Evolutionary conservation across 1,284 basidiomycete genomes (phyloP).

Genomic region (Naganishia albida): DNA sequence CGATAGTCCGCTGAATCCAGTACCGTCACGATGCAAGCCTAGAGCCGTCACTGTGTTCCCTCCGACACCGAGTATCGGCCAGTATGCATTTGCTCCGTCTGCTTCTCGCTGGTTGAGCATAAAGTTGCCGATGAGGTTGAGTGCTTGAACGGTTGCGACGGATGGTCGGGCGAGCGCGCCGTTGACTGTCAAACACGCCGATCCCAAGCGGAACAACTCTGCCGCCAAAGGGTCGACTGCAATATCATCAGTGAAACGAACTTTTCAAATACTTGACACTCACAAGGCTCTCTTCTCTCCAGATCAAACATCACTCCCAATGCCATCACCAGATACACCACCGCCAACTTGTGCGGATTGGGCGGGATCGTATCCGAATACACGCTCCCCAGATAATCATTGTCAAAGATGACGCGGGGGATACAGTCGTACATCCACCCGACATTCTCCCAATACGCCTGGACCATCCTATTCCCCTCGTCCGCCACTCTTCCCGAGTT

Average conservation of each 20-base stretch:
- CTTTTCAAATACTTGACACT: constrained; percentile 32
- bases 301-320: constrained; percentile 51
- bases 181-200: constrained; percentile 45
- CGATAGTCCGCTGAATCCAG: constrained; percentile 45
- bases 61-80: constrained; percentile 52
- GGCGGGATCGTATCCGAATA: constrained; percentile 43
- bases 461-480: constrained; percentile 31
- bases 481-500: constrained; percentile 16
- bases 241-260: too few species aligned
- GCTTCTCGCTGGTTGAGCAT: constrained; percentile 49
- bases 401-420: constrained; percentile 45
- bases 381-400: constrained; percentile 47
- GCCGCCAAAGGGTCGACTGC: constrained; percentile 45
- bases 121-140: constrained; percentile 50
- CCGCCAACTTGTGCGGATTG: constrained; percentile 51
- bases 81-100: constrained; percentile 51
- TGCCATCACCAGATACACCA: constrained; percentile 52
- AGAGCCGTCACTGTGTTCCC: constrained; percentile 45
- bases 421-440: constrained; percentile 52
- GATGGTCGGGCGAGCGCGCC: constrained; percentile 46
- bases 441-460: constrained; percentile 53
- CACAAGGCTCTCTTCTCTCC: constrained; percentile 46
- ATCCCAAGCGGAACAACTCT: constrained; percentile 46
- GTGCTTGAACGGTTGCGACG: constrained; percentile 50
- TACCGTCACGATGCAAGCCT: constrained; percentile 52